These are phyloP conservation scores for Ustilago nuda DNA, from an alignment of 1,284 basidiomycete species.

Conservation along the genomic window DNA sequence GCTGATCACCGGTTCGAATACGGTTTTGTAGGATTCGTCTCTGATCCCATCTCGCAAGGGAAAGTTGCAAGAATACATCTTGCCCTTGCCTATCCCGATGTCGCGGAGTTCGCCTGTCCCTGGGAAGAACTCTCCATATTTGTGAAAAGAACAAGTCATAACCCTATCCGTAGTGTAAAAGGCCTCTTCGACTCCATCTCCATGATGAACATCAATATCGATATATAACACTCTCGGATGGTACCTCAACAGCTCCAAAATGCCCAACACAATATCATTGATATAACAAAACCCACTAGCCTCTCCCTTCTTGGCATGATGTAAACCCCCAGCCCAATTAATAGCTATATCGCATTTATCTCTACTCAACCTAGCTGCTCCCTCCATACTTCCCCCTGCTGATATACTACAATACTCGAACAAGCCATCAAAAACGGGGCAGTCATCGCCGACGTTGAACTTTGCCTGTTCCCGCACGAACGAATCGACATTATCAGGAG, in stretches of 20 bases:
- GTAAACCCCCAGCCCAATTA: constrained; percentile 97
- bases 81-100: constrained; percentile 83
- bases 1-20: constrained; percentile 95
- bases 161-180: constrained; percentile 99
- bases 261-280: constrained; percentile 97
- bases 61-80: constrained; percentile 87
- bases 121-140: constrained; percentile 99
- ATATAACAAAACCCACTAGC: constrained; percentile 99
- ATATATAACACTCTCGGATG: constrained; percentile 96
- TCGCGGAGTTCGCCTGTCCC: constrained; percentile 98
- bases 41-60: constrained; percentile 94
- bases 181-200: constrained; percentile 98
- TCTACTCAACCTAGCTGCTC: constrained; percentile 90
- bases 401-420: constrained; percentile 99
- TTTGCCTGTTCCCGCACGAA: constrained; percentile 96
- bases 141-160: constrained; percentile 98
- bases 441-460: constrained; percentile 94
- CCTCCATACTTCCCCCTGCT: constrained; percentile 99
- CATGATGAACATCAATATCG: constrained; percentile 98
- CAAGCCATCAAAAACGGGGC: constrained; percentile 96
- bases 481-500: constrained; percentile 84
- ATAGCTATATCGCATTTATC: constrained; percentile 99
- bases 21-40: constrained; percentile 92
- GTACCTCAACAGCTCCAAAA: constrained; percentile 92
- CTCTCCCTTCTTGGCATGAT: constrained; percentile 98